phyloP scores from a whole-genome alignment of 257 asterid genomes.

The Echium plantagineum region DNA sequence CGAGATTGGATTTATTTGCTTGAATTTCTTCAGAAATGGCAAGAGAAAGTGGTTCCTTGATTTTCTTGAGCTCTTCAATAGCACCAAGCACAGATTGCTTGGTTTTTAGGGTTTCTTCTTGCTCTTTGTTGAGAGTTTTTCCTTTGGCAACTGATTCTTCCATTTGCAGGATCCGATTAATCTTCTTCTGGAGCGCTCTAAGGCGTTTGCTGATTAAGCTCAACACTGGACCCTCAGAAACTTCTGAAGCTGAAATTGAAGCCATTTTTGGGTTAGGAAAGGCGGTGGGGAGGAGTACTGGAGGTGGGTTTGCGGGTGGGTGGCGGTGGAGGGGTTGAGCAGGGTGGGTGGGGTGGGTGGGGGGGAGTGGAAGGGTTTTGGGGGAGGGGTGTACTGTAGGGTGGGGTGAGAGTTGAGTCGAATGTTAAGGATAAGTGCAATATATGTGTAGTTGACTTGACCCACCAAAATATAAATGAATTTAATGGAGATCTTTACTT shows the following conservation, averaged over 20 bases:
- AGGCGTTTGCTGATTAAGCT: conserved; percentile 66
- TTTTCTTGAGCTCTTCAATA: conserved; percentile 67
- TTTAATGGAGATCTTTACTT: too few species aligned
- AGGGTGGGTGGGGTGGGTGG: background rate
- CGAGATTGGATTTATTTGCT: background rate
- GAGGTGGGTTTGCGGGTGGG: conserved; percentile 11
- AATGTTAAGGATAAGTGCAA: too few species aligned
- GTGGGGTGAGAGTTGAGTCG: too few species aligned
- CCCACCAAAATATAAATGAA: too few species aligned
- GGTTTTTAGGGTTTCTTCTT: conserved; percentile 61
- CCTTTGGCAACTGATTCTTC: conserved; percentile 63
- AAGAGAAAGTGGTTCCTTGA: conserved; percentile 44
- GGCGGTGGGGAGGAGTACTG: background rate
- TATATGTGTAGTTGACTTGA: too few species aligned
- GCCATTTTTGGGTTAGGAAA: too few species aligned
- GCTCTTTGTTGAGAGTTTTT: conserved; percentile 66
- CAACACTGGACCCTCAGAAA: conserved; percentile 59
- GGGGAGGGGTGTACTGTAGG: too few species aligned
- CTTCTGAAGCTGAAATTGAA: conserved; percentile 38
- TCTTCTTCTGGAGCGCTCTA: conserved; percentile 65
- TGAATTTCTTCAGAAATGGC: conserved; percentile 66
- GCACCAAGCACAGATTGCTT: conserved; percentile 47
- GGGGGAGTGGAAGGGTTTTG: too few species aligned
- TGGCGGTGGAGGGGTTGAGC: background rate
- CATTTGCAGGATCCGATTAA: conserved; percentile 64